A percentile compares a stretch with the other conserved stretches of the same genome.
phyloP scores from a whole-genome alignment of 306 rosid genomes.

The Cicer yamashitae region DNA sequence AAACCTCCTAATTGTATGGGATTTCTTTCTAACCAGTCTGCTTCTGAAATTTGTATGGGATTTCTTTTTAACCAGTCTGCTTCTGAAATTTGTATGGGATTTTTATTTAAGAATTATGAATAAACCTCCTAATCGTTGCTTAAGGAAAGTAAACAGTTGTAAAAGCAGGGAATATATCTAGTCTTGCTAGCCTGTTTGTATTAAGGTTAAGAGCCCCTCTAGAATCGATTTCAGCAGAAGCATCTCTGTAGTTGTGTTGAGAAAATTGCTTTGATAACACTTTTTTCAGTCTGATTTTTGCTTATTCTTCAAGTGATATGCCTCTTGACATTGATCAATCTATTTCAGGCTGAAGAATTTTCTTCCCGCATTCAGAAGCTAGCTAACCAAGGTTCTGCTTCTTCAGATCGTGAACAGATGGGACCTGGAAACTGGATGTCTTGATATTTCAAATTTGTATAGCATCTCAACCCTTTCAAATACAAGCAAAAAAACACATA shows the following conservation, averaged over 20 bases:
- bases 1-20: too few relatives aligned
- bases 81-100: too few relatives aligned
- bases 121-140: too few relatives aligned
- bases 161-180: background rate
- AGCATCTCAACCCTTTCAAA: constrained; percentile 12
- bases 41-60: too few relatives aligned
- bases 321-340: constrained; percentile 45
- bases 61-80: too few relatives aligned
- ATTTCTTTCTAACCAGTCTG: too few relatives aligned
- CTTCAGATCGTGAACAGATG: constrained; percentile 63
- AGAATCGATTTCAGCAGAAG: too few relatives aligned
- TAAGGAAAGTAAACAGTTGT: background rate
- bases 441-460: constrained; percentile 44
- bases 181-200: too few relatives aligned
- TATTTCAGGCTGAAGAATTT: constrained; percentile 86
- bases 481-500: constrained; percentile 2
- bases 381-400: constrained; percentile 71
- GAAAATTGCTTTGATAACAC: too few relatives aligned
- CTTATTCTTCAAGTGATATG: constrained; percentile 26
- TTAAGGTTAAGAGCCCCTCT: too few relatives aligned
- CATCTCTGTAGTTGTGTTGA: too few relatives aligned
- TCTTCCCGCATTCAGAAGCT: constrained; percentile 87
- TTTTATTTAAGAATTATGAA: too few relatives aligned
- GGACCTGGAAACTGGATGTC: constrained; percentile 72
- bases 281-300: background rate